phyloP scores from a whole-genome alignment of 768 basidiomycete genomes.

The Hemileccinum impolitum region DNA sequence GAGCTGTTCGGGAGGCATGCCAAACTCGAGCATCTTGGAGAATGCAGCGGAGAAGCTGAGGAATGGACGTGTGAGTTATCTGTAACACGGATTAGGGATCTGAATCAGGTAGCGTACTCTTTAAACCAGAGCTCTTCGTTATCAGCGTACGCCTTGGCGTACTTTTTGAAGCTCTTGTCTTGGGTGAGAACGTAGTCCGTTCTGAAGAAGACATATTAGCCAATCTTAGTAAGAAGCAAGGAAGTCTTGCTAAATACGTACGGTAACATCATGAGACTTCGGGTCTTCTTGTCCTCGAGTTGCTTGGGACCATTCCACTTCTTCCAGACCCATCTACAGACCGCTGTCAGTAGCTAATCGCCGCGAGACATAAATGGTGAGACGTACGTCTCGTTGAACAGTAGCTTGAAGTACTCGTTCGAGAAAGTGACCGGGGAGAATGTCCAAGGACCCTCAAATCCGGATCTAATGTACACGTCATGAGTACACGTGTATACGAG shows the following conservation, averaged over 20 bases:
- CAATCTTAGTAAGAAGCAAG: background rate
- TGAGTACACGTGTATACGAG: background rate
- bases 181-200: constrained; percentile 86
- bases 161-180: constrained; percentile 93
- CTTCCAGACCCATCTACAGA: constrained; percentile 80
- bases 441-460: constrained; percentile 91
- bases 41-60: constrained; percentile 80
- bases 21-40: constrained; percentile 84
- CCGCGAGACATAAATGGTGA: background rate
- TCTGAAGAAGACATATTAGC: constrained; percentile 30
- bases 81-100: background rate
- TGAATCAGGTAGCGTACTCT: constrained; percentile 56
- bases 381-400: constrained; percentile 78
- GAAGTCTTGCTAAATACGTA: constrained; percentile 37
- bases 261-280: constrained; percentile 94
- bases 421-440: constrained; percentile 88
- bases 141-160: constrained; percentile 82
- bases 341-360: background rate
- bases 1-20: constrained; percentile 83
- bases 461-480: constrained; percentile 45
- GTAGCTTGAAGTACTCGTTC: constrained; percentile 82
- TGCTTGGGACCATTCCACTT: constrained; percentile 96
- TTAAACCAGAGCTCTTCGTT: constrained; percentile 87
- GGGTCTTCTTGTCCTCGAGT: constrained; percentile 88
- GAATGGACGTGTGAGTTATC: background rate